Evolutionary conservation across 2,329 filamentous ascomycete species (phyloP).

Genomic region (Aschersonia sp.): DNA sequence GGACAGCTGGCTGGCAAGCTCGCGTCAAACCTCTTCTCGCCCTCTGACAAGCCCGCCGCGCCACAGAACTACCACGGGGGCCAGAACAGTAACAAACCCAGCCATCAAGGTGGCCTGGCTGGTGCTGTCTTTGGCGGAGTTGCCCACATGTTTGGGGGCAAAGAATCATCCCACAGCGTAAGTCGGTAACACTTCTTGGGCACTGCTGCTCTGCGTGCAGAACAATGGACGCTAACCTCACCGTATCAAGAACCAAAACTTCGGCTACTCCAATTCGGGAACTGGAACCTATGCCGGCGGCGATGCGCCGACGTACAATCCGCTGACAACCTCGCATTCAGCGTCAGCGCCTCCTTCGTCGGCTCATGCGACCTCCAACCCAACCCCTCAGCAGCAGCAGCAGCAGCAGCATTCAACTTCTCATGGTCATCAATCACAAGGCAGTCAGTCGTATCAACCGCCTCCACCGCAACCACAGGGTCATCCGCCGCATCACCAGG

Average conservation of each 20-base stretch:
- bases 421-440: constrained; percentile 5
- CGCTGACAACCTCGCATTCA: constrained; percentile 14
- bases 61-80: constrained; percentile 35
- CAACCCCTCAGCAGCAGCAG: constrained; percentile 14
- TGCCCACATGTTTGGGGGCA: constrained; percentile 37
- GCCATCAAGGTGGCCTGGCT: constrained; percentile 32
- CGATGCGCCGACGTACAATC: constrained; percentile 37
- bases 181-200: background rate
- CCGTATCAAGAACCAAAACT: constrained; percentile 33
- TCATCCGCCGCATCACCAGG: constrained; percentile 9
- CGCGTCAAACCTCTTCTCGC: constrained; percentile 39
- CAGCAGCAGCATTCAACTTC: constrained; percentile 6
- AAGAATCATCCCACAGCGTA: constrained; percentile 16
- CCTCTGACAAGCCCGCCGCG: constrained; percentile 28
- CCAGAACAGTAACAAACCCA: constrained; percentile 20
- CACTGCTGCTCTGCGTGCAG: background rate
- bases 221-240: constrained; percentile 5
- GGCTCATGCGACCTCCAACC: constrained; percentile 10
- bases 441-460: constrained; percentile 10
- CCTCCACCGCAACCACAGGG: constrained; percentile 6
- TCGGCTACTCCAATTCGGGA: constrained; percentile 46
- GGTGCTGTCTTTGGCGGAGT: constrained; percentile 41
- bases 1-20: constrained; percentile 44
- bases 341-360: constrained; percentile 11
- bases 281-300: constrained; percentile 45